phyloP scores from a whole-genome alignment of 2,329 filamentous ascomycete species.

The Penicillium sp. region DNA sequence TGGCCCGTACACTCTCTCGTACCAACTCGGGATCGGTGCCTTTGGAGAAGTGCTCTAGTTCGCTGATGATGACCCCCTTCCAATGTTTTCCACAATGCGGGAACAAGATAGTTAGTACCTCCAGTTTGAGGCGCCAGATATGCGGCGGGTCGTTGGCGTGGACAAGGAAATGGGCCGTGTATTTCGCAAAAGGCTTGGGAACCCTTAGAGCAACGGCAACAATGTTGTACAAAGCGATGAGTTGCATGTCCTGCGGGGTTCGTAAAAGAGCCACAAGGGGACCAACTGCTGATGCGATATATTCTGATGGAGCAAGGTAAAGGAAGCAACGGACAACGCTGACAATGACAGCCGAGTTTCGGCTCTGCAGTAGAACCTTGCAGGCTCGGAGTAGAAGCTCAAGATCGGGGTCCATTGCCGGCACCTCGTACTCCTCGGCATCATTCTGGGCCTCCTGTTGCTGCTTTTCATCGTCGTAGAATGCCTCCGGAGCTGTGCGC shows the following conservation, averaged over 20 bases:
- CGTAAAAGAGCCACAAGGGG: slow-evolving; percentile 83
- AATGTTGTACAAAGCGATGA: slow-evolving; percentile 89
- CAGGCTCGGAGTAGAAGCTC: slow-evolving; percentile 75
- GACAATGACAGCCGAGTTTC: slow-evolving; percentile 88
- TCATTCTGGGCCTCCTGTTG: slow-evolving; percentile 45
- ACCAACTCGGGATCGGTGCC: slow-evolving; percentile 73
- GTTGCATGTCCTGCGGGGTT: slow-evolving; percentile 80
- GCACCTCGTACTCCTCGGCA: slow-evolving; percentile 53
- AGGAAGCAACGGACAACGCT: slow-evolving; percentile 82
- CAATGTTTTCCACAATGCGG: slow-evolving; percentile 71
- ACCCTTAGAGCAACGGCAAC: slow-evolving; percentile 80
- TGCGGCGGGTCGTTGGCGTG: slow-evolving; percentile 72
- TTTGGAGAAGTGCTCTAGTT: slow-evolving; percentile 88
- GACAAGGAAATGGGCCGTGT: slow-evolving; percentile 86
- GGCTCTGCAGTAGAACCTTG: slow-evolving; percentile 81
- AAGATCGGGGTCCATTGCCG: slow-evolving; percentile 74
- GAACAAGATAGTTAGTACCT: slow-evolving; percentile 86
- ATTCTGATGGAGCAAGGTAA: slow-evolving; percentile 74
- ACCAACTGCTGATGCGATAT: slow-evolving; percentile 72
- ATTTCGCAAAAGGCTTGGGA: slow-evolving; percentile 79
- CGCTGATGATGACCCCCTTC: slow-evolving; percentile 84
- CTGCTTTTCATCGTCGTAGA: slow-evolving; percentile 70
- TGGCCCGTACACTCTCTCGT: slow-evolving; percentile 84
- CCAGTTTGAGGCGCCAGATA: slow-evolving; percentile 88
- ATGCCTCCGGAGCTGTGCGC: slow-evolving; percentile 62